phyloP scores from a whole-genome alignment of 768 basidiomycete genomes.

The Xerocomus spinulosus region DNA sequence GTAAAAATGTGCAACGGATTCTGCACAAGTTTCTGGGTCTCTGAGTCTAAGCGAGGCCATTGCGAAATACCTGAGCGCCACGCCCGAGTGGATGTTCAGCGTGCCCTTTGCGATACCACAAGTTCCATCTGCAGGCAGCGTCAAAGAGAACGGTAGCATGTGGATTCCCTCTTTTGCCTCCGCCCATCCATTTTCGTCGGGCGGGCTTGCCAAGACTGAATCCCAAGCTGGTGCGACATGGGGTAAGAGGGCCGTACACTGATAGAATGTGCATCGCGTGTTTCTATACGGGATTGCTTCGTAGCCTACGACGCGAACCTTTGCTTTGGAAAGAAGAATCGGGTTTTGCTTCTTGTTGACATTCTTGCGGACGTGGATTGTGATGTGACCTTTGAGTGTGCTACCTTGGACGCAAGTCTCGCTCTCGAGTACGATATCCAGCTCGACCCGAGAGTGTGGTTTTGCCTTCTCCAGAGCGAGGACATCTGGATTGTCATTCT shows the following conservation, averaged over 20 bases:
- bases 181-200: constrained; percentile 60
- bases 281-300: constrained; percentile 60
- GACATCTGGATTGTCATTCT: constrained; percentile 18
- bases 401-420: constrained; percentile 79
- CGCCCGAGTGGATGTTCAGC: constrained; percentile 51
- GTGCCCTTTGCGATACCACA: constrained; percentile 56
- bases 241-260: constrained; percentile 55
- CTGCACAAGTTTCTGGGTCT: constrained; percentile 50
- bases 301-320: constrained; percentile 80
- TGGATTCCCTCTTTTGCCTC: constrained; percentile 64
- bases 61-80: constrained; percentile 70
- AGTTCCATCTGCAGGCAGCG: constrained; percentile 52
- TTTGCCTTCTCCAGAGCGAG: constrained; percentile 69
- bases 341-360: constrained; percentile 47
- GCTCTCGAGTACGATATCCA: constrained; percentile 76
- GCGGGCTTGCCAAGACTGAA: constrained; percentile 39
- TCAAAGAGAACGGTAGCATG: constrained; percentile 66
- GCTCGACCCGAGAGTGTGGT: constrained; percentile 67
- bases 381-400: constrained; percentile 62
- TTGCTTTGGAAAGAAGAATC: constrained; percentile 67
- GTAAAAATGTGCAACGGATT: constrained; percentile 88
- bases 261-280: constrained; percentile 78
- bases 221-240: constrained; percentile 44
- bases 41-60: constrained; percentile 78
- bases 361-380: constrained; percentile 56